A percentile compares a stretch with the other conserved stretches of the same genome.
phyloP scores from a whole-genome alignment of 805 yeast genomes.

The Sugiyamaella floridensis region DNA sequence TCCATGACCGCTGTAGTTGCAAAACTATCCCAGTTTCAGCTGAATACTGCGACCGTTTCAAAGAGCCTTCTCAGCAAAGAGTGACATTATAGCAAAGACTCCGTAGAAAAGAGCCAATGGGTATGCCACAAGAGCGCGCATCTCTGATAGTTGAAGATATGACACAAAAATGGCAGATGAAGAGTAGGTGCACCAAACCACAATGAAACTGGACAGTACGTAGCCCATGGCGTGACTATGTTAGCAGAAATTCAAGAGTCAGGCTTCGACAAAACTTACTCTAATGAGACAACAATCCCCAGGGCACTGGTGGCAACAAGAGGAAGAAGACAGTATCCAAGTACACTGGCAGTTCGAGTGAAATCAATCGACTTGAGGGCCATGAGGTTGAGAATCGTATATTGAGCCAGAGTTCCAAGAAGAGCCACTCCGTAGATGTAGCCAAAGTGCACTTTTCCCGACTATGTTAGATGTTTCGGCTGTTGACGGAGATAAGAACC shows the following conservation, averaged over 20 bases:
- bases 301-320: constrained; percentile 69
- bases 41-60: too few species aligned
- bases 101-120: constrained; percentile 88
- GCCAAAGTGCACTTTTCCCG: constrained; percentile 95
- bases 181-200: constrained; percentile 86
- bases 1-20: not conserved
- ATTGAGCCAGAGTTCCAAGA: constrained; percentile 81
- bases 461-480: constrained; percentile 2
- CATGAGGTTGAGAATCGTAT: constrained; percentile 82
- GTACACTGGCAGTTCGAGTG: constrained; percentile 75
- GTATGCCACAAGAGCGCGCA: constrained; percentile 85
- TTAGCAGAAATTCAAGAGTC: not conserved
- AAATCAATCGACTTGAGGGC: constrained; percentile 43
- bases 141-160: constrained; percentile 73
- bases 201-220: constrained; percentile 54
- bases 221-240: constrained; percentile 59
- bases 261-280: constrained; percentile 28
- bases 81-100: constrained; percentile 92
- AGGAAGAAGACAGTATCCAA: constrained; percentile 92
- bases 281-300: constrained; percentile 60
- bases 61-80: constrained; percentile 49
- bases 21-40: not conserved
- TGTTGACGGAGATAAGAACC: not conserved
- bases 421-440: constrained; percentile 94
- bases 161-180: constrained; percentile 90